These are phyloP conservation scores for Fusarium oligoseptatum DNA, from an alignment of 2,329 filamentous ascomycete species.

Conservation along the genomic window DNA sequence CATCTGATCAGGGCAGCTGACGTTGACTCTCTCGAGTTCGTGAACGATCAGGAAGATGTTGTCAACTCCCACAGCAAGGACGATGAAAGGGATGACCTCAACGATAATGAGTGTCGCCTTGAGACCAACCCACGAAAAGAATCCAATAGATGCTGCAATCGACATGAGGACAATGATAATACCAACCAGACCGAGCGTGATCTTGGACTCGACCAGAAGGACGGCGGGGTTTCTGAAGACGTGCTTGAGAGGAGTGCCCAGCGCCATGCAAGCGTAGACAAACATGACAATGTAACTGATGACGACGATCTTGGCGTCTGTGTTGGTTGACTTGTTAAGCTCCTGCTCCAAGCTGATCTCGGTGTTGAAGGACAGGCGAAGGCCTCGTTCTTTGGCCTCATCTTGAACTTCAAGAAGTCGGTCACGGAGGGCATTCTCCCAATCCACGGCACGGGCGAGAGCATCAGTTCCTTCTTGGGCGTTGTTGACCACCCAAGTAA, in stretches of 20 bases:
- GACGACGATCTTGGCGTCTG: slow-evolving; percentile 94
- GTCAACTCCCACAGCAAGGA: slow-evolving; percentile 95
- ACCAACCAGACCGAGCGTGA: slow-evolving; percentile 92
- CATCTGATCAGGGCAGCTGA: slow-evolving; percentile 89
- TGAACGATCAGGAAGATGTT: slow-evolving; percentile 99
- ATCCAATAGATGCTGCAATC: slow-evolving; percentile 91
- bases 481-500: slow-evolving; percentile 96
- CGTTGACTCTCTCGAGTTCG: slow-evolving; percentile 95
- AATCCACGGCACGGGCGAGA: slow-evolving; percentile 84
- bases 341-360: slow-evolving; percentile 96
- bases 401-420: slow-evolving; percentile 82
- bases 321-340: slow-evolving; percentile 97
- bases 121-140: slow-evolving; percentile 92
- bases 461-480: slow-evolving; percentile 78
- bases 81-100: slow-evolving; percentile 97
- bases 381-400: slow-evolving; percentile 81
- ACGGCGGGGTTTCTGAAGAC: slow-evolving; percentile 85
- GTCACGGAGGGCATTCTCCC: slow-evolving; percentile 83
- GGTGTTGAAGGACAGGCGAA: slow-evolving; percentile 93
- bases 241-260: slow-evolving; percentile 87
- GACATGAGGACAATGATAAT: slow-evolving; percentile 98
- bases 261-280: slow-evolving; percentile 91
- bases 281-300: slow-evolving; percentile 99
- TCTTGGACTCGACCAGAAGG: slow-evolving; percentile 94
- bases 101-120: slow-evolving; percentile 98